Percentiles rank a stretch among this genome's conserved stretches.
These are phyloP conservation scores for Blakeslea trispora DNA, from an alignment of 371 early-diverging fungal genomes.

Conservation along the genomic window DNA sequence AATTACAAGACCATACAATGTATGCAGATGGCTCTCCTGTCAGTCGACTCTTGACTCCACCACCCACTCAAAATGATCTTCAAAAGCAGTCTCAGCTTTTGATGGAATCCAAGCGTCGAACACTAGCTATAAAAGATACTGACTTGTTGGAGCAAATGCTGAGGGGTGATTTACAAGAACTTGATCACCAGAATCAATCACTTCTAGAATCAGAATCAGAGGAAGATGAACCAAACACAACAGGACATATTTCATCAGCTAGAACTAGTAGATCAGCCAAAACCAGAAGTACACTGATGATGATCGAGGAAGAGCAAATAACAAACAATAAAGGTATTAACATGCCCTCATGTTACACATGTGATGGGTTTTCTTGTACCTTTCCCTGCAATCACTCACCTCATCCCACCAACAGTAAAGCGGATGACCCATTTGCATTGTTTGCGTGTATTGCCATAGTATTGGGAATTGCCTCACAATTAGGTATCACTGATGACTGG, in stretches of 20 bases:
- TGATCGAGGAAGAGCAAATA: constrained; percentile 7
- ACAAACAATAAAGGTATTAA: constrained; percentile 14
- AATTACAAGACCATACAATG: constrained; percentile 24
- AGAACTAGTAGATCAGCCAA: constrained; percentile 8
- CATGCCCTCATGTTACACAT: constrained; percentile 12
- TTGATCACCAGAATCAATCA: constrained; percentile 1
- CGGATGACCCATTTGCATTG: constrained; percentile 39
- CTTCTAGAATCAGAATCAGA: constrained; percentile 7
- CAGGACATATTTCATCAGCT: neutral
- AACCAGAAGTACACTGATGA: constrained; percentile 1
- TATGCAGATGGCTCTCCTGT: constrained; percentile 4
- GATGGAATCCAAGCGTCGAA: constrained; percentile 52
- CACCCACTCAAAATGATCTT: constrained; percentile 33
- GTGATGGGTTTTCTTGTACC: constrained; percentile 24
- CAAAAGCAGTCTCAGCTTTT: constrained; percentile 51
- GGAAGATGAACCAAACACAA: constrained; percentile 6
- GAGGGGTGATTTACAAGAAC: constrained; percentile 37
- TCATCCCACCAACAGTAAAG: constrained; percentile 22
- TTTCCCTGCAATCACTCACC: constrained; percentile 24
- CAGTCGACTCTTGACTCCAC: constrained; percentile 12
- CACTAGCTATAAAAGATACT: constrained; percentile 49
- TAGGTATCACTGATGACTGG: constrained; percentile 55
- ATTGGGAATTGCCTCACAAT: constrained; percentile 37
- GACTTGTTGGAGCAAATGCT: constrained; percentile 48
- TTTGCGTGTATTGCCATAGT: constrained; percentile 40